Evolutionary conservation across 257 asterid genomes (phyloP), one percentile per base, ranked within the genome.

Genomic region (Scutellaria baicalensis): DNA sequence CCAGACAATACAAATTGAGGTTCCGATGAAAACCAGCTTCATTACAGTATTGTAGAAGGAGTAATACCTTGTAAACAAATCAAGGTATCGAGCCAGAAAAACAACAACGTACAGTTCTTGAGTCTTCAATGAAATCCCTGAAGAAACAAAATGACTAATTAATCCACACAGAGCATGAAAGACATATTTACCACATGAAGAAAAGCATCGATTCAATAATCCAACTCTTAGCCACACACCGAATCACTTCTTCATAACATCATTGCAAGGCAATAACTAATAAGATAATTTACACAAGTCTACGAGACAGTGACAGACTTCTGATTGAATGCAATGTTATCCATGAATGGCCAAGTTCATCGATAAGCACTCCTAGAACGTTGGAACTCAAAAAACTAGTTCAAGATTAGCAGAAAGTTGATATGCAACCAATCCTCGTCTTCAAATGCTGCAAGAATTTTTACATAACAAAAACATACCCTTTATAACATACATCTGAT

Each of bases 91-190:
- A 61, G 85, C 60, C n/a, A 80, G 56, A 63, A 83, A 80, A 10
- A 80, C 83, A 49, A 80, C 8, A 47, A 67, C 88, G 57, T 83
- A 83, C 16, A 83, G 85, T 64, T 83, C 85, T 66, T 83, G 88
- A 63, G 88, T 83, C 78, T 83, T 80, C 75, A 83, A 27, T 18
- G 88, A 83, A 77, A 83, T 80, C 52, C 88, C 88, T 83, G 80
- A 31, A 58, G 65, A 71, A 74, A 67, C 5, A 16, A 51, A 43
- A 66, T 12, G 8, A n/a, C 18, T 16, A 3, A 36, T 12, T 23
- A 56, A 68, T 31, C 14, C 35, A 6, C 1, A 21, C 12, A 56
- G 12, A 38, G 11, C 59, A 7, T 16, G 17, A 35, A 40, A 7
- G 3, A 20, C 51, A 47, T 4, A 44, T 35, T 9, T 7, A 20